A percentile compares a stretch with the other conserved stretches of the same genome.
Conservation (phyloP, 139 green algal genomes). For the Tetradesmus obliquus region DNA sequence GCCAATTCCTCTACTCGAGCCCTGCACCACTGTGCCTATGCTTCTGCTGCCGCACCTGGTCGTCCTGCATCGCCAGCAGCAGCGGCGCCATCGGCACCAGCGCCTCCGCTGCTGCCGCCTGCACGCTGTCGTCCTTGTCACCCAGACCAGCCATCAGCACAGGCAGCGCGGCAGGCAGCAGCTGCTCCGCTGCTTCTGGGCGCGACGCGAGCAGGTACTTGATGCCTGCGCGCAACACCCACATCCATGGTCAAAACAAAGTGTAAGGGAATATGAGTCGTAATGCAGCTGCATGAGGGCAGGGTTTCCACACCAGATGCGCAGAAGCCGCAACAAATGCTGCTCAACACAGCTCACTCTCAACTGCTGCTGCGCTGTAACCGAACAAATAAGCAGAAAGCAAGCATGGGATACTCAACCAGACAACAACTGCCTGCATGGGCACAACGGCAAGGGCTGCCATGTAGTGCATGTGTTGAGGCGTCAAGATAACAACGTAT, state of each 20-base stretch:
- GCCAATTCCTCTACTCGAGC: no score
- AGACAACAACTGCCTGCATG: no score
- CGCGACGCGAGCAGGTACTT: conserved; percentile 53
- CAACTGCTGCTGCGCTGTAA: no score
- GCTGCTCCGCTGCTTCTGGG: conserved; percentile 45
- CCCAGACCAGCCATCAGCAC: conserved; percentile 69
- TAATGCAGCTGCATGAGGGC: no score
- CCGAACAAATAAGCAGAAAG: no score
- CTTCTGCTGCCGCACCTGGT: neutral
- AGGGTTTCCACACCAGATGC: no score
- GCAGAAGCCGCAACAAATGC: no score
- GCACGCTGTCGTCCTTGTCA: conserved; percentile 93
- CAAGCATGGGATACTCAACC: no score
- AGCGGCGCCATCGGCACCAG: conserved; percentile 78
- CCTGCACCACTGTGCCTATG: neutral
- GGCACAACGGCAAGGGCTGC: no score
- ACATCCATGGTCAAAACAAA: neutral
- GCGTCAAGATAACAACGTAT: no score
- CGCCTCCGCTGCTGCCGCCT: conserved; percentile 91
- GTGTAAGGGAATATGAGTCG: neutral
- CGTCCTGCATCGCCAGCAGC: conserved; percentile 54
- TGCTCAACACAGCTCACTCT: no score
- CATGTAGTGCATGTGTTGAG: no score
- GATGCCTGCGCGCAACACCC: neutral
- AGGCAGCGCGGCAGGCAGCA: conserved; percentile 76